phyloP scores from a whole-genome alignment of 2,329 filamentous ascomycete genomes.

The Bipolaris zeicola region DNA sequence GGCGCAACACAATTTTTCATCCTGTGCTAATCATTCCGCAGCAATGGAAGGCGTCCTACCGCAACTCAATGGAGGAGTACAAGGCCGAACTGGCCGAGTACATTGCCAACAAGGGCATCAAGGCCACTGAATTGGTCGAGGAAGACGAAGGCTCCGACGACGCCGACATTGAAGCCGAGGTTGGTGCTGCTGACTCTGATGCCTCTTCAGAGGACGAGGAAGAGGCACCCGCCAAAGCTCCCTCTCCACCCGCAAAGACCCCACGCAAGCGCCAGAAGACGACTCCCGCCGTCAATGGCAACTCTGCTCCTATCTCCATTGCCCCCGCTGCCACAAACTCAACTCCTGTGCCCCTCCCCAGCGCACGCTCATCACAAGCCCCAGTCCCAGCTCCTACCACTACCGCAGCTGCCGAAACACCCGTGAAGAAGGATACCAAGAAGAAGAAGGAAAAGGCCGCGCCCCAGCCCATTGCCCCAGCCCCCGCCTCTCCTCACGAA shows the following conservation, averaged over 20 bases:
- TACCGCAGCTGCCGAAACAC: constrained; percentile 21
- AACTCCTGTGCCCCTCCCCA: constrained; percentile 37
- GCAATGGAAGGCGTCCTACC: constrained; percentile 58
- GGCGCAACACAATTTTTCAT: not conserved
- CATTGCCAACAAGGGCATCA: constrained; percentile 53
- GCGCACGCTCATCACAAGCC: constrained; percentile 18
- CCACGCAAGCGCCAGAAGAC: constrained; percentile 50
- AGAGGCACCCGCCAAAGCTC: constrained; percentile 40
- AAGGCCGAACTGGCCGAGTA: constrained; percentile 62
- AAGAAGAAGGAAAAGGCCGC: constrained; percentile 41
- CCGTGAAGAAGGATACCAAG: constrained; percentile 43
- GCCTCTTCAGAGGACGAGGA: constrained; percentile 45
- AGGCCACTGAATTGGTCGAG: constrained; percentile 53
- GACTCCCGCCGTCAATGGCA: constrained; percentile 33
- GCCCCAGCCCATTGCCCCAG: constrained; percentile 35
- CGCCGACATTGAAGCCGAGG: constrained; percentile 43
- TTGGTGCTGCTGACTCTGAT: constrained; percentile 49
- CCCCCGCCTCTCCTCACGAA: constrained; percentile 23
- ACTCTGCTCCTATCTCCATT: constrained; percentile 19
- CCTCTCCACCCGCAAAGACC: constrained; percentile 45
- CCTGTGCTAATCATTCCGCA: constrained; percentile 13
- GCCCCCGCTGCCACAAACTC: constrained; percentile 23
- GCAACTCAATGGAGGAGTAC: constrained; percentile 58
- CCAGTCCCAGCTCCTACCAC: constrained; percentile 21
- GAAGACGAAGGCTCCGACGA: constrained; percentile 38